Percentiles rank a stretch among this genome's conserved stretches.
These are phyloP conservation scores for Melampsora larici-populina DNA, from an alignment of 1,284 basidiomycete genomes.

Conservation along the genomic window DNA sequence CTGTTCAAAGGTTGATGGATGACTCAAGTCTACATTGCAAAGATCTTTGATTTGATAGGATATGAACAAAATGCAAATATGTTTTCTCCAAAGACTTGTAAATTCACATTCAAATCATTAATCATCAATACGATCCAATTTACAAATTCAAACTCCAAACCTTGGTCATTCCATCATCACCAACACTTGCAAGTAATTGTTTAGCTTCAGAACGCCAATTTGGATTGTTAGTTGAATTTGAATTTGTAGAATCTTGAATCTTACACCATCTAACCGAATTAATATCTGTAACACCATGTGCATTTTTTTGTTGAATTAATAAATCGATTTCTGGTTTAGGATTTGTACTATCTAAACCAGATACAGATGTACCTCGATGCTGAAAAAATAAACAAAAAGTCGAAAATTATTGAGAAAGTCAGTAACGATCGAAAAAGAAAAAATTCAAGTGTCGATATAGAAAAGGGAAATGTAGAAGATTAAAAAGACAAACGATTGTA, in stretches of 20 bases:
- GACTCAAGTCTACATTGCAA: no score
- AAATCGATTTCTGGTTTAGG: conserved; percentile 51
- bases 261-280: conserved; percentile 73
- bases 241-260: conserved; percentile 44
- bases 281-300: conserved; percentile 72
- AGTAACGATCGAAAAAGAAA: neutral
- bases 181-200: conserved; percentile 69
- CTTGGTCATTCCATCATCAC: conserved; percentile 70
- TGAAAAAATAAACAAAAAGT: neutral
- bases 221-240: conserved; percentile 42
- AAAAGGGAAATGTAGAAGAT: conserved; percentile 2
- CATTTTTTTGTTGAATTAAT: conserved; percentile 57
- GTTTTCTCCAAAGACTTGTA: no score
- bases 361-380: conserved; percentile 45
- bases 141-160: conserved; percentile 60
- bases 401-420: conserved; percentile 45
- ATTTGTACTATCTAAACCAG: conserved; percentile 47
- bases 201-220: conserved; percentile 57
- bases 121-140: no score
- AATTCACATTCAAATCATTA: no score
- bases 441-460: neutral
- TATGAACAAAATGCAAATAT: no score
- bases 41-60: no score
- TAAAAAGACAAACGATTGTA: conserved; percentile 59
- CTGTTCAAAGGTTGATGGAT: no score